Conservation (phyloP, 2,329 filamentous ascomycete genomes). For the Aspergillus tubingensis region DNA sequence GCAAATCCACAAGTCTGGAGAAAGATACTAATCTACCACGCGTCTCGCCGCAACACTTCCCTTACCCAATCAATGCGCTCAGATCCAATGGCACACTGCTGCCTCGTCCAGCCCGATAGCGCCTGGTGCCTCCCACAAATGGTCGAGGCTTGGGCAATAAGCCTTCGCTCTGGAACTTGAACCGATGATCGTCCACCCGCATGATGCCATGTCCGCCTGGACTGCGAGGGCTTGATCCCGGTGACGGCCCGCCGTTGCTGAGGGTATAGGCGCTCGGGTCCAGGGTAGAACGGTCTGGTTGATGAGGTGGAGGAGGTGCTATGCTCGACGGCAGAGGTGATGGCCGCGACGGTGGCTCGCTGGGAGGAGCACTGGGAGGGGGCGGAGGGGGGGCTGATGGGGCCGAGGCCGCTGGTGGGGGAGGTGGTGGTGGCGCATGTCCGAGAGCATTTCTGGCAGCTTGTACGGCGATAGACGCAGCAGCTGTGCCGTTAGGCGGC, state of each 20-base stretch:
- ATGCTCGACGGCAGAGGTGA: conserved; percentile 44
- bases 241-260: conserved; percentile 57
- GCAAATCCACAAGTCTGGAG: background rate
- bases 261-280: conserved; percentile 78
- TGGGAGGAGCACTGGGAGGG: conserved; percentile 45
- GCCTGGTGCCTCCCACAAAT: conserved; percentile 71
- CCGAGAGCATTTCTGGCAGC: conserved; percentile 62
- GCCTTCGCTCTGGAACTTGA: conserved; percentile 82
- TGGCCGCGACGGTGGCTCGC: conserved; percentile 43
- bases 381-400: conserved; percentile 49
- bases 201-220: conserved; percentile 39
- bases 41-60: background rate
- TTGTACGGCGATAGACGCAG: conserved; percentile 57
- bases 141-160: conserved; percentile 82
- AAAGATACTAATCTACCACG: background rate
- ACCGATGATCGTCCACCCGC: conserved; percentile 74
- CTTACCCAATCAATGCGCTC: conserved; percentile 41
- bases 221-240: conserved; percentile 29
- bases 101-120: conserved; percentile 85
- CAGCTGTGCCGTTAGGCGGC: conserved; percentile 43
- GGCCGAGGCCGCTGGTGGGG: conserved; percentile 36
- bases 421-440: conserved; percentile 47
- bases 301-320: conserved; percentile 49
- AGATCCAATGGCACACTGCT: conserved; percentile 93
- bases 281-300: conserved; percentile 62